Evolutionary conservation across 768 basidiomycete genomes (phyloP).

Genomic region (Xerocomellus dryophilus): DNA sequence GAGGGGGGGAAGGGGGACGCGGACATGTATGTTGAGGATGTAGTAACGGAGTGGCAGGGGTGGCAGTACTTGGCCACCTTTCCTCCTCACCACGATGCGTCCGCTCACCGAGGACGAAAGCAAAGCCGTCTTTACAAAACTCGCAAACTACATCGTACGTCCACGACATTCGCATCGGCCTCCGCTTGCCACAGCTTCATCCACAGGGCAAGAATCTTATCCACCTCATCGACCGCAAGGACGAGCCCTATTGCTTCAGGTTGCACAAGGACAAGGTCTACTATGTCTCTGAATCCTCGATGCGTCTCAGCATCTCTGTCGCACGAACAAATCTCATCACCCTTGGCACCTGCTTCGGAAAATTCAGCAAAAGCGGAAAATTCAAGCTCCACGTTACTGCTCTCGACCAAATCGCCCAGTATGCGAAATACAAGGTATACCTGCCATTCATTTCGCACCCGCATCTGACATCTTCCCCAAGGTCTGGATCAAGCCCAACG

Average conservation of each 20-base stretch:
- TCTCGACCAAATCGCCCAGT: slow-evolving; percentile 90
- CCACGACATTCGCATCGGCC: not conserved
- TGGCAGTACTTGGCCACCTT: slow-evolving; percentile 7
- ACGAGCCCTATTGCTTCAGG: slow-evolving; percentile 94
- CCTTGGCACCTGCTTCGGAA: slow-evolving; percentile 95
- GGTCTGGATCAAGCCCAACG: slow-evolving; percentile 99
- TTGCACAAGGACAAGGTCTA: slow-evolving; percentile 92
- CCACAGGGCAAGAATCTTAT: slow-evolving; percentile 91
- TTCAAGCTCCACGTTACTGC: slow-evolving; percentile 96
- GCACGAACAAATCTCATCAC: slow-evolving; percentile 90
- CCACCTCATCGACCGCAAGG: slow-evolving; percentile 89
- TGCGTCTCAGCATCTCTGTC: slow-evolving; percentile 89
- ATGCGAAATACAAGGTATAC: slow-evolving; percentile 94
- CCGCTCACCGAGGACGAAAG: slow-evolving; percentile 97
- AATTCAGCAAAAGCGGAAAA: slow-evolving; percentile 95
- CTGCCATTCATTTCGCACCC: not conserved
- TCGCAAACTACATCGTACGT: slow-evolving; percentile 94
- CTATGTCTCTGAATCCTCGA: slow-evolving; percentile 93
- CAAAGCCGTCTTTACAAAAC: slow-evolving; percentile 92
- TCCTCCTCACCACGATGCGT: slow-evolving; percentile 56
- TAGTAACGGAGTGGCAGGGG: not conserved
- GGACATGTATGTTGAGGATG: slow-evolving; percentile 35
- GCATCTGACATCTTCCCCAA: slow-evolving; percentile 29
- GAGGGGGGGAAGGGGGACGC: slow-evolving; percentile 63
- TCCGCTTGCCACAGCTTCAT: not conserved